phyloP scores from a whole-genome alignment of 331 rosid species.

The Prunus yedoensis region DNA sequence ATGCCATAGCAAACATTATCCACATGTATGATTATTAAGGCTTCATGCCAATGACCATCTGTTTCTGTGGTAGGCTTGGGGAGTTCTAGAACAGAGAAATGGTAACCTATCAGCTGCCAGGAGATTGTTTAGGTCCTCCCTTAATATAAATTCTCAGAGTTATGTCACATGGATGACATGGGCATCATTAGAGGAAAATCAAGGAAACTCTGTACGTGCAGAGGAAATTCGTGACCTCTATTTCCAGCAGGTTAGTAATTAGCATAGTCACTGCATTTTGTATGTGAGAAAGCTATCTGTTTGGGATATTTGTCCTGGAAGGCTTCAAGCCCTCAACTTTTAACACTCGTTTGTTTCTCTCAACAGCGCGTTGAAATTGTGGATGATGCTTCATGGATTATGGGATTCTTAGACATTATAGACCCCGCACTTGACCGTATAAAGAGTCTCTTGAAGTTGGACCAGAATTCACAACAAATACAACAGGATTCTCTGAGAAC shows the following conservation, averaged over 20 bases:
- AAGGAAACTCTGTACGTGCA: constrained; percentile 86
- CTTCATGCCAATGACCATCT: constrained; percentile 1
- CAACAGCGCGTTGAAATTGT: constrained; percentile 91
- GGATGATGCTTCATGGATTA: constrained; percentile 95
- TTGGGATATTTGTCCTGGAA: not conserved
- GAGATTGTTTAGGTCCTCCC: constrained; percentile 79
- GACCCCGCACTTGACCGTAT: constrained; percentile 86
- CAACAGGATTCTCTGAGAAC: constrained; percentile 32
- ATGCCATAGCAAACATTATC: not conserved
- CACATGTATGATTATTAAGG: not conserved
- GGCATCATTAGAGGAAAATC: constrained; percentile 91
- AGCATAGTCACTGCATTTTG: constrained; percentile 1
- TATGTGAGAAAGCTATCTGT: not conserved
- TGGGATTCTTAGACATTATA: constrained; percentile 81
- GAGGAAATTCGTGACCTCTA: constrained; percentile 91
- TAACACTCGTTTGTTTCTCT: constrained; percentile 26
- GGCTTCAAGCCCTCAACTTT: constrained; percentile 7
- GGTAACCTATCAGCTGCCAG: constrained; percentile 79
- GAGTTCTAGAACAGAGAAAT: constrained; percentile 85
- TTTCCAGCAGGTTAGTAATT: constrained; percentile 78
- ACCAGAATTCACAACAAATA: constrained; percentile 39
- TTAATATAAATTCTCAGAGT: constrained; percentile 87
- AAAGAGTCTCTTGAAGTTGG: constrained; percentile 72
- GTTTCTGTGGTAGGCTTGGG: constrained; percentile 80
- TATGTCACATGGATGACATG: constrained; percentile 98